Percentiles rank a stretch among this genome's conserved stretches.
phyloP scores from a whole-genome alignment of 1,284 basidiomycete species.

The Fomitopsis palustris region DNA sequence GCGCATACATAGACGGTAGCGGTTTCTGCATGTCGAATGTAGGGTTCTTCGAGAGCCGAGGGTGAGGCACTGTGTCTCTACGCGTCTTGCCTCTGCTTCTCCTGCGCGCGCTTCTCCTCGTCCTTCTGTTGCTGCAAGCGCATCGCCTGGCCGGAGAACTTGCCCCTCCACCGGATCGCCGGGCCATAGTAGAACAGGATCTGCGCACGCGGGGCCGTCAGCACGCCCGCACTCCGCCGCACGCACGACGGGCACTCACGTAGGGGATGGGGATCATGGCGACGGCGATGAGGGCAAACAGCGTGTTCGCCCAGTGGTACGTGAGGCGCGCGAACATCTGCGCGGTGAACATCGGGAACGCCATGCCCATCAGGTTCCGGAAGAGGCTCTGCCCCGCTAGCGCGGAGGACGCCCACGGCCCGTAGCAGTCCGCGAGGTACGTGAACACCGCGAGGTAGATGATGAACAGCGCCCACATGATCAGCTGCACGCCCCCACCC shows the following conservation, averaged over 20 bases:
- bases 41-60: too few species aligned
- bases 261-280: conserved; percentile 67
- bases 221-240: not conserved
- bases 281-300: conserved; percentile 61
- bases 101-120: not conserved
- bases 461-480: conserved; percentile 53
- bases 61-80: not conserved
- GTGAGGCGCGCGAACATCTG: conserved; percentile 59
- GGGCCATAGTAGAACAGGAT: conserved; percentile 62
- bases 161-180: conserved; percentile 55
- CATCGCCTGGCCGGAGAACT: conserved; percentile 41
- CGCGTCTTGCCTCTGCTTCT: not conserved
- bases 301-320: conserved; percentile 70
- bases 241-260: conserved; percentile 33
- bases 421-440: conserved; percentile 75
- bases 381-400: conserved; percentile 74
- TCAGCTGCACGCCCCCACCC: conserved; percentile 10
- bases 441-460: conserved; percentile 67
- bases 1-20: too few species aligned
- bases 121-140: conserved; percentile 8
- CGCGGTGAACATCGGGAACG: conserved; percentile 63
- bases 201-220: conserved; percentile 22
- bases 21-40: too few species aligned
- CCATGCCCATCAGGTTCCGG: conserved; percentile 55
- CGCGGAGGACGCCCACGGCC: conserved; percentile 73